phyloP scores from a whole-genome alignment of 225 moss, liverwort and hornwort species.

The Pleurozium schreberi region DNA sequence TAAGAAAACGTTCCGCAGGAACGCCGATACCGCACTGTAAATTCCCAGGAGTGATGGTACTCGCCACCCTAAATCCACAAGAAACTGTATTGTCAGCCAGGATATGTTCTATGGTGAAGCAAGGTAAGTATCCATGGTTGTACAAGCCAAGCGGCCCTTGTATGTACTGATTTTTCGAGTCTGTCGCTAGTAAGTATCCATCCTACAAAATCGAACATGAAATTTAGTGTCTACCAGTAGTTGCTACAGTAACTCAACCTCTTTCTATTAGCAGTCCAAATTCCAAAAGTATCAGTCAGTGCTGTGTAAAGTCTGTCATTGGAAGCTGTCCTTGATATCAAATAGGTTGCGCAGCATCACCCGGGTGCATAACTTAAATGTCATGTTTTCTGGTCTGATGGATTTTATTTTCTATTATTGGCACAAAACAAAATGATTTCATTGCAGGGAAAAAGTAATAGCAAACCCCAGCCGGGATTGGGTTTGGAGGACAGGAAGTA shows the following conservation, averaged over 20 bases:
- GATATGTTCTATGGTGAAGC: slow-evolving; percentile 4
- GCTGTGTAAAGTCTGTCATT: neutral
- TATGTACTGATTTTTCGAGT: neutral
- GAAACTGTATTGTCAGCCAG: slow-evolving; percentile 52
- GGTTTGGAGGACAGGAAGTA: neutral
- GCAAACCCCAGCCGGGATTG: neutral
- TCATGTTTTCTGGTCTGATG: neutral
- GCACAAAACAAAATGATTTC: neutral
- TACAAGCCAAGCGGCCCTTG: neutral
- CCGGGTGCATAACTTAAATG: neutral
- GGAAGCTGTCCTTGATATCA: neutral
- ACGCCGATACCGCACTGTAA: neutral
- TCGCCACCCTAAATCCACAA: slow-evolving; percentile 38
- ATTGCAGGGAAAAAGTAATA: neutral
- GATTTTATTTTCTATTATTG: neutral
- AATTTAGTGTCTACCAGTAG: neutral
- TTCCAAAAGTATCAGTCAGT: neutral
- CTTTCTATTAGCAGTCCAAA: neutral
- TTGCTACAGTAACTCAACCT: neutral
- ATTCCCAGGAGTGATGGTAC: slow-evolving; percentile 28
- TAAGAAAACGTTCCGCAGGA: neutral
- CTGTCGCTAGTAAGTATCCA: neutral
- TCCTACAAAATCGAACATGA: neutral
- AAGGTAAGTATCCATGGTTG: neutral
- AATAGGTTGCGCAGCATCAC: neutral